Conservation (phyloP, 2,329 filamentous ascomycete species). For the Paecilomyces formosus region DNA sequence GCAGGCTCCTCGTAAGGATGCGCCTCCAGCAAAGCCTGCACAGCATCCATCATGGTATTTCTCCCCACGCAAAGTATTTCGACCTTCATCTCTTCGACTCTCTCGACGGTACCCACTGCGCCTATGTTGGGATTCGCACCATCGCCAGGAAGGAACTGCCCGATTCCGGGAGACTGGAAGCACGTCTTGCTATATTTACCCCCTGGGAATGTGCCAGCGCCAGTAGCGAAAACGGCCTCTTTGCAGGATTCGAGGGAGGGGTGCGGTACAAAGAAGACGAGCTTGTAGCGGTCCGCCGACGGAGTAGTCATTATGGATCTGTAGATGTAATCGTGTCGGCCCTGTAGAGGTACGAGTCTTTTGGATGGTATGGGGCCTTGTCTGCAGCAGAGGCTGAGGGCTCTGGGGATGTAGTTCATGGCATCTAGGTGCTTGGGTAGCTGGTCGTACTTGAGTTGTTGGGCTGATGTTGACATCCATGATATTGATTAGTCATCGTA, state of each 20-base stretch:
- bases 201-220: slow-evolving; percentile 34
- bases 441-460: background rate
- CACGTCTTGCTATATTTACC: slow-evolving; percentile 33
- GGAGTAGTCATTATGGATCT: background rate
- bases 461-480: background rate
- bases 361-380: background rate
- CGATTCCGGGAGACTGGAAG: slow-evolving; percentile 33
- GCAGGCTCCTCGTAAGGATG: slow-evolving; percentile 41
- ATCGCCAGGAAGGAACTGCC: slow-evolving; percentile 34
- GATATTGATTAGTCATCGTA: background rate
- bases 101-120: slow-evolving; percentile 28
- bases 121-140: slow-evolving; percentile 36
- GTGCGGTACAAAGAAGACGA: slow-evolving; percentile 38
- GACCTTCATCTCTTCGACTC: slow-evolving; percentile 35
- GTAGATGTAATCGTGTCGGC: background rate
- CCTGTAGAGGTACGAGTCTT: background rate
- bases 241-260: slow-evolving; percentile 33
- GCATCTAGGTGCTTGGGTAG: background rate
- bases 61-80: slow-evolving; percentile 37
- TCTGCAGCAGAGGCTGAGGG: background rate
- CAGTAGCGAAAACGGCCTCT: slow-evolving; percentile 34
- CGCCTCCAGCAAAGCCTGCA: slow-evolving; percentile 32
- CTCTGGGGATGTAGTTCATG: background rate
- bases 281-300: slow-evolving; percentile 29
- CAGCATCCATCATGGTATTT: slow-evolving; percentile 29